Evolutionary conservation across 441 rosid species (phyloP).

Genomic region (Monsonia emarginata): DNA sequence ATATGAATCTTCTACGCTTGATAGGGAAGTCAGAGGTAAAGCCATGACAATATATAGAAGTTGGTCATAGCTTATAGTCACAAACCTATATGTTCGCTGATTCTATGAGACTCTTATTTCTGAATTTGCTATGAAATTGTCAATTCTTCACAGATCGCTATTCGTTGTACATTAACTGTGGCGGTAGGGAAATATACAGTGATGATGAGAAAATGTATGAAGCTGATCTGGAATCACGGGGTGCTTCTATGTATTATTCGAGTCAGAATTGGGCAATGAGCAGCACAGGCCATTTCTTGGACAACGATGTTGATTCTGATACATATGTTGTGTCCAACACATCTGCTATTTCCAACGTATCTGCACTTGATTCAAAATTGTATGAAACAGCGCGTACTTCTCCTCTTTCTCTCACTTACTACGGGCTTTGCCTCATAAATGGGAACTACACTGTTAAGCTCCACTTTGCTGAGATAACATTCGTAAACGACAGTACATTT

Average conservation of each 20-base stretch:
- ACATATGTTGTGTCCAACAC: constrained; percentile 39
- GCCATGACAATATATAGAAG: not conserved
- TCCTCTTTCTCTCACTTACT: constrained; percentile 67
- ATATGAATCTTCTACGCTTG: not conserved
- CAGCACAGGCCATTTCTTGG: constrained; percentile 89
- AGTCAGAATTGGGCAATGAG: constrained; percentile 67
- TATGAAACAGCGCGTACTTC: constrained; percentile 64
- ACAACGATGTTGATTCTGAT: constrained; percentile 54
- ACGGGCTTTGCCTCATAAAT: constrained; percentile 60
- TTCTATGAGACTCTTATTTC: not conserved
- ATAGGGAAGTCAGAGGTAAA: not conserved
- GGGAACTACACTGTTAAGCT: constrained; percentile 67
- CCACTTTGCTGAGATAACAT: constrained; percentile 75
- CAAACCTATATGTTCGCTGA: not conserved
- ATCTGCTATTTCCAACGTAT: constrained; percentile 40
- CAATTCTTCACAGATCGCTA: constrained; percentile 37
- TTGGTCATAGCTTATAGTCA: not conserved
- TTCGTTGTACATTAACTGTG: constrained; percentile 65
- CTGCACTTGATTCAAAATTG: constrained; percentile 29
- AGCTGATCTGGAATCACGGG: constrained; percentile 48
- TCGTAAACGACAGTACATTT: constrained; percentile 40
- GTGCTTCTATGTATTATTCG: constrained; percentile 55
- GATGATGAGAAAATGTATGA: constrained; percentile 34
- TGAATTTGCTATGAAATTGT: constrained; percentile 8
- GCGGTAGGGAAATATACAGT: constrained; percentile 44